Evolutionary conservation across 306 rosid species (phyloP).

Genomic region (Hippophae gyantsensis): DNA sequence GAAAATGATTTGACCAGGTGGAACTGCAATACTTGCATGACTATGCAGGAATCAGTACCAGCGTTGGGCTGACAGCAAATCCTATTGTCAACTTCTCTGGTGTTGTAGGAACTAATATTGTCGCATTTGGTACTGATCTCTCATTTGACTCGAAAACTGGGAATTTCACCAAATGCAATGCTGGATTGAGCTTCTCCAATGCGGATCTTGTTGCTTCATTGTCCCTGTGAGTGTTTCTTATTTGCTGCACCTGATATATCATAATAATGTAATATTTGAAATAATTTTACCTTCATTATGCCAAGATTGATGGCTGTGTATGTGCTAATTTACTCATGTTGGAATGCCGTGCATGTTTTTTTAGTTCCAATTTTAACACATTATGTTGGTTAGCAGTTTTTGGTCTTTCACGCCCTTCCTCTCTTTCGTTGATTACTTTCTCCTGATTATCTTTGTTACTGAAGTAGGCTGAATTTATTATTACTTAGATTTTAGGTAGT

Average conservation of each 20-base stretch:
- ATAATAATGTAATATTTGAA: too few species aligned
- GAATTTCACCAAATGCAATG: slow-evolving; percentile 49
- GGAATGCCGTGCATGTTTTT: too few species aligned
- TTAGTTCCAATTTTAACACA: too few species aligned
- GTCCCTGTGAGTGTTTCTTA: slow-evolving; percentile 47
- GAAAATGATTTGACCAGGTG: slow-evolving; percentile 36
- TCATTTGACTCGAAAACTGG: slow-evolving; percentile 67
- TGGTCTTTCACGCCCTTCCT: too few species aligned
- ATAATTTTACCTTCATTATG: too few species aligned
- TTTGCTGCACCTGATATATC: neutral
- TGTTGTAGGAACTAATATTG: slow-evolving; percentile 50
- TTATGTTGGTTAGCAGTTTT: too few species aligned
- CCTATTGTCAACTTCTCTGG: slow-evolving; percentile 79
- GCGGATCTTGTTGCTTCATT: slow-evolving; percentile 59
- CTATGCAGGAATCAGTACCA: slow-evolving; percentile 65
- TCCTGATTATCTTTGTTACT: too few species aligned
- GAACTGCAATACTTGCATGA: slow-evolving; percentile 80
- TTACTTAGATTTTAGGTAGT: too few species aligned
- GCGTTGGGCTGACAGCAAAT: slow-evolving; percentile 77
- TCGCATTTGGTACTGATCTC: slow-evolving; percentile 67
- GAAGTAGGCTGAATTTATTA: too few species aligned
- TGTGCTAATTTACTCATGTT: too few species aligned
- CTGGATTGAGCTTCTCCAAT: slow-evolving; percentile 59
- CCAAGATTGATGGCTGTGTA: too few species aligned
- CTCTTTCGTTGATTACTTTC: too few species aligned